Evolutionary conservation across 2,329 filamentous ascomycete species (phyloP), one percentile per base, ranked within the genome.

Genomic region (Penicillium sp.): DNA sequence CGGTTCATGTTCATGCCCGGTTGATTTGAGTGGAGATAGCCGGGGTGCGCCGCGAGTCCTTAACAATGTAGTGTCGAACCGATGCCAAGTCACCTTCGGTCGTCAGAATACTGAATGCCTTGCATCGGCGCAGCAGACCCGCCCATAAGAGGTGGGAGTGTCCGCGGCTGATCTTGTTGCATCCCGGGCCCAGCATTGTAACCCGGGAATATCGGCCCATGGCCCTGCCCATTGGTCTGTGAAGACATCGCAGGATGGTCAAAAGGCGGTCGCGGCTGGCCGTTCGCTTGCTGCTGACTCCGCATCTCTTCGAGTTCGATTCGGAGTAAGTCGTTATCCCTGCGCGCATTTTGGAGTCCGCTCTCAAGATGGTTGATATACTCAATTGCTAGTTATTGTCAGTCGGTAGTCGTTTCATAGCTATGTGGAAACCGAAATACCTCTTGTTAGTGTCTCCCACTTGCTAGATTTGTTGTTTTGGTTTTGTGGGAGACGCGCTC

Each of bases 401-500:
- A 71, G 68, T 56, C 15, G 15, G 13, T 38, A 15, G n/a, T 55
- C n/a, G 55, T 58, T 11, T 30, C 23, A 45, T 19, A n/a, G 26
- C 21, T 5, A 3, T 5, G 13, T n/a, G 26, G 19, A 30, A 29
- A 31, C 15, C 30, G 3, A 2, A 48, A 69, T 72, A 81, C 79
- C 79, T 75, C 79, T 72, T 26, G 79, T 82, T 21, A 83, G 67
- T 1, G 81, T 83, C 65, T 83, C 81, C 81, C 81, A 83, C 72
- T 83, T 83, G 70, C 81, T 83, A 7, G 81, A 83, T 65, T 83
- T 83, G 69, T 81, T 82, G 64, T 79, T 81, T 65, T 82, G 80
- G 58, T 71, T 76, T 17, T 78, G 73, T 4, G 81, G 81, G 1
- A 83, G 73, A 31, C 79, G 77, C 44, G 75, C 68, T 31, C 81